These are phyloP conservation scores for Metschnikowia koreensis DNA, from an alignment of 805 yeast species.

Conservation along the genomic window DNA sequence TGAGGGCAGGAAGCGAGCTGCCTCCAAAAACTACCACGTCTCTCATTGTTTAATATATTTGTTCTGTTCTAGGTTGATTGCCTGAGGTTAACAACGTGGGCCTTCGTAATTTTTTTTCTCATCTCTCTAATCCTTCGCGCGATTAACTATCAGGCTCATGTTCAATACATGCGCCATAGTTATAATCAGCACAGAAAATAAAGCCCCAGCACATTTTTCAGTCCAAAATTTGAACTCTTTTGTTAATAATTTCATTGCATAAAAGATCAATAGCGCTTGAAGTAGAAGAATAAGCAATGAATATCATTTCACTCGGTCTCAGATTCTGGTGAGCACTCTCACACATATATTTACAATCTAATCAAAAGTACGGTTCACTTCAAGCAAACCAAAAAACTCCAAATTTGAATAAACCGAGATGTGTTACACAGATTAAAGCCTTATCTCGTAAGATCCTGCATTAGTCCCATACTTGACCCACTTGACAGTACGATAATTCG, in stretches of 20 bases:
- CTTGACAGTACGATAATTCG: conserved; percentile 68
- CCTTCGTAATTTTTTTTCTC: neutral
- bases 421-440: conserved; percentile 27
- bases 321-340: too few species aligned
- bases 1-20: conserved; percentile 78
- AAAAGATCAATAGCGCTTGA: too few species aligned
- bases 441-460: conserved; percentile 78
- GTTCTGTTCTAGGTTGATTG: neutral
- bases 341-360: neutral
- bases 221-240: too few species aligned
- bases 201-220: too few species aligned
- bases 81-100: neutral
- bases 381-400: neutral
- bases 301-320: too few species aligned
- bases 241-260: neutral
- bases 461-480: conserved; percentile 81
- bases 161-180: too few species aligned
- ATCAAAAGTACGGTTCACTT: neutral
- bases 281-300: too few species aligned
- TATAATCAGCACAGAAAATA: too few species aligned
- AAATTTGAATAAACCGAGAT: neutral
- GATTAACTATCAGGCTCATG: neutral
- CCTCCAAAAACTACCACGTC: conserved; percentile 90
- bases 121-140: conserved; percentile 1
- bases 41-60: conserved; percentile 47